phyloP scores from a whole-genome alignment of 768 basidiomycete genomes.

The Lentinula sp. region DNA sequence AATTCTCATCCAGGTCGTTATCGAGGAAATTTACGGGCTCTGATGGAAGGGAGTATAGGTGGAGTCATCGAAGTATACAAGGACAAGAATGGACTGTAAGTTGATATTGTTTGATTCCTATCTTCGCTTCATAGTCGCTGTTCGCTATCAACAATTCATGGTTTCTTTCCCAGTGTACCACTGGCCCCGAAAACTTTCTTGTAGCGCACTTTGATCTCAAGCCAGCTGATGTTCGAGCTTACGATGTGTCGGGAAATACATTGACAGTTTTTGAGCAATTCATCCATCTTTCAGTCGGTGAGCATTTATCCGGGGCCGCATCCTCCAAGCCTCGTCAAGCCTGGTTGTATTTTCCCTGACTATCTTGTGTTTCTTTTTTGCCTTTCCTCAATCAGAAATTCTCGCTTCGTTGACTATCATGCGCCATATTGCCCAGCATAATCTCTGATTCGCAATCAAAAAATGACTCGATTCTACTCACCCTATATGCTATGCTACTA shows the following conservation, averaged over 20 bases:
- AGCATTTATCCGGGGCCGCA: constrained; percentile 26
- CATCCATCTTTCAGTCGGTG: constrained; percentile 48
- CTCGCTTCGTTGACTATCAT: constrained; percentile 56
- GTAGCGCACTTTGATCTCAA: constrained; percentile 66
- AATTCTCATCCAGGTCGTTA: constrained; percentile 40
- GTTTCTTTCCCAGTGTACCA: constrained; percentile 38
- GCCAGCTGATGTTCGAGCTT: constrained; percentile 46
- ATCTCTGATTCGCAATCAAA: constrained; percentile 18
- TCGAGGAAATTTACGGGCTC: constrained; percentile 63
- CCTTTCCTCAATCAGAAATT: constrained; percentile 41
- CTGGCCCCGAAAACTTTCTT: constrained; percentile 41
- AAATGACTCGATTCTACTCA: background rate
- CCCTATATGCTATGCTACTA: background rate
- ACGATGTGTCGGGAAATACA: constrained; percentile 56
- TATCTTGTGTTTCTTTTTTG: constrained; percentile 21
- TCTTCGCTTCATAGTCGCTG: constrained; percentile 4
- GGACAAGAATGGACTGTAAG: constrained; percentile 76
- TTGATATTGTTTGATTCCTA: constrained; percentile 11
- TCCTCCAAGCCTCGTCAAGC: background rate
- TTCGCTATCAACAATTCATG: background rate
- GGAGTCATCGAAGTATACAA: constrained; percentile 47
- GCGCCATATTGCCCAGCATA: constrained; percentile 53
- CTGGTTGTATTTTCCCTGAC: constrained; percentile 2
- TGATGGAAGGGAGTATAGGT: constrained; percentile 67
- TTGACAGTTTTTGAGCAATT: constrained; percentile 54